A percentile compares a stretch with the other conserved stretches of the same genome.
Conservation (phyloP, 2,329 filamentous ascomycete genomes). For the Bipolaris cookei region DNA sequence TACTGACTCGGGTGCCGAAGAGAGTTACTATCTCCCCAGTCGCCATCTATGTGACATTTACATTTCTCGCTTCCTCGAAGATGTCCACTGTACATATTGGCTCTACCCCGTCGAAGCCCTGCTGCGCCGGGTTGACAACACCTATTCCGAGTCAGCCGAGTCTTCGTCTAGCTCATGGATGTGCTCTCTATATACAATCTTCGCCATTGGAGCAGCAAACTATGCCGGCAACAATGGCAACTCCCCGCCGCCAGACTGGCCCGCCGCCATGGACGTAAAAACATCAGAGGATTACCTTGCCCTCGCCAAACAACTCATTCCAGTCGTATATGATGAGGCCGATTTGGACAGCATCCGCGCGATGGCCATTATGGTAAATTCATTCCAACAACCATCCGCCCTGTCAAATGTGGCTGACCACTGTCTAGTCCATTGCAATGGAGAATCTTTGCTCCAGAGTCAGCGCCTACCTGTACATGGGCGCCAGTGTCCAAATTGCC, state of each 20-base stretch:
- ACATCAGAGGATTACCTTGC: constrained; percentile 43
- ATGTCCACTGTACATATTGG: constrained; percentile 48
- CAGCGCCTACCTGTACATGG: constrained; percentile 47
- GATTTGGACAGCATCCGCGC: constrained; percentile 48
- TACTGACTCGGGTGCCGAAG: constrained; percentile 22
- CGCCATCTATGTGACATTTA: constrained; percentile 41
- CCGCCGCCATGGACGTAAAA: constrained; percentile 30
- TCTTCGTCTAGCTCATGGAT: constrained; percentile 43
- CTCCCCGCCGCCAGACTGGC: constrained; percentile 29
- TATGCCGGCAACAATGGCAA: constrained; percentile 29
- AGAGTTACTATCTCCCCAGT: constrained; percentile 40
- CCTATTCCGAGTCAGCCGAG: constrained; percentile 33
- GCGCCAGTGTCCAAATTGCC: constrained; percentile 46
- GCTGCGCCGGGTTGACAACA: constrained; percentile 41
- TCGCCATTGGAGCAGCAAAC: constrained; percentile 42
- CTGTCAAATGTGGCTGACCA: constrained; percentile 10
- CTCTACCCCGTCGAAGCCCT: constrained; percentile 45
- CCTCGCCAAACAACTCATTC: constrained; percentile 43
- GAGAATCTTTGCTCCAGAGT: constrained; percentile 46
- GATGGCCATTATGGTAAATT: constrained; percentile 41
- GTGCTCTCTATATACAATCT: constrained; percentile 47
- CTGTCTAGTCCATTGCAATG: constrained; percentile 40
- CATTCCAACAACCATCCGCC: too few relatives aligned
- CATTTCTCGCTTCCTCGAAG: constrained; percentile 43
- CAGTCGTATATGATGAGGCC: constrained; percentile 44